A percentile compares a stretch with the other conserved stretches of the same genome.
These are phyloP conservation scores for Trichoderma pleuroti DNA, from an alignment of 2,329 filamentous ascomycete genomes.

Conservation along the genomic window DNA sequence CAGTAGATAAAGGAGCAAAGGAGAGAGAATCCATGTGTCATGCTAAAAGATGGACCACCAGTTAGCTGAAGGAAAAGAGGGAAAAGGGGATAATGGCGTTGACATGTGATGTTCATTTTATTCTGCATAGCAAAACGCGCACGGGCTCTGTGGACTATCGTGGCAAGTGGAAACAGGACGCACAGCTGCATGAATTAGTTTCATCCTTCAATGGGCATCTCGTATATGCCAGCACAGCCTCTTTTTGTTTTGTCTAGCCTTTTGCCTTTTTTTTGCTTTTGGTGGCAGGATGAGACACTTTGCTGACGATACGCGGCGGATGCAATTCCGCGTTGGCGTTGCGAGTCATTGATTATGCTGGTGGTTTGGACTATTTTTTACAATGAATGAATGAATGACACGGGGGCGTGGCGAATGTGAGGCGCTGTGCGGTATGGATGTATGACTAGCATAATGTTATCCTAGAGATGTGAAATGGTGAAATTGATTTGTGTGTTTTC, in stretches of 20 bases:
- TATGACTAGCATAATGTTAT: not conserved
- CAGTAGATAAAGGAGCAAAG: not conserved
- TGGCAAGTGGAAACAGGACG: not conserved
- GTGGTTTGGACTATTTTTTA: not conserved
- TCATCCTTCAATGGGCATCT: not conserved
- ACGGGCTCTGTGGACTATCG: not conserved
- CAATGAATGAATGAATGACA: not conserved
- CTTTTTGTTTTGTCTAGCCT: not conserved
- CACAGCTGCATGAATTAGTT: not conserved
- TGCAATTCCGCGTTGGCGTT: not conserved
- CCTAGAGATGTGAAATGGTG: not conserved
- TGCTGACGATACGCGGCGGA: not conserved
- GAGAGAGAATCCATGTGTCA: not conserved
- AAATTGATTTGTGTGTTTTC: not conserved
- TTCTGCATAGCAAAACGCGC: not conserved
- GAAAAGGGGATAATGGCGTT: not conserved
- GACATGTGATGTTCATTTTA: slow-evolving; percentile 1
- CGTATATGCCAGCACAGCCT: slow-evolving; percentile 3
- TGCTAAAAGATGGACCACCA: not conserved
- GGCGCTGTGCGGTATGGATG: not conserved
- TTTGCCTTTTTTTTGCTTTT: not conserved
- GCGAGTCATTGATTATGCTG: not conserved
- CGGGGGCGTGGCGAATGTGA: not conserved
- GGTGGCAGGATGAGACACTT: not conserved
- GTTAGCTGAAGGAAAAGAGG: not conserved